Evolutionary conservation across 768 basidiomycete species (phyloP).

Genomic region (Leccinum variicolor): DNA sequence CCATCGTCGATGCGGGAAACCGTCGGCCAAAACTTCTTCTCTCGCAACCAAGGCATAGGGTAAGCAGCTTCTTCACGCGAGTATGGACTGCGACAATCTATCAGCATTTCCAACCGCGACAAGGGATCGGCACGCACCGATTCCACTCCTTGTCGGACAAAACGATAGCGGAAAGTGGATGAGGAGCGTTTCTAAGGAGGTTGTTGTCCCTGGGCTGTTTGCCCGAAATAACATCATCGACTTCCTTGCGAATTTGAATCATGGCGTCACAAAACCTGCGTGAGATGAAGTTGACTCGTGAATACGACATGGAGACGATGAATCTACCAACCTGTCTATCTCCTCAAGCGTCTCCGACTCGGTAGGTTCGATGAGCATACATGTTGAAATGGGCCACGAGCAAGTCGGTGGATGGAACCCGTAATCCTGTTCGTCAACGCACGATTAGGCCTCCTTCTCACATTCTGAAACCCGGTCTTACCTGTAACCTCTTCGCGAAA

Average conservation of each 20-base stretch:
- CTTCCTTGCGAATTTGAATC: conserved; percentile 93
- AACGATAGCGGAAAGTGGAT: conserved; percentile 73
- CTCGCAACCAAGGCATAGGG: conserved; percentile 75
- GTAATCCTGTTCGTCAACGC: conserved; percentile 55
- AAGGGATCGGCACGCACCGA: conserved; percentile 44
- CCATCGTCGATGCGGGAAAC: conserved; percentile 92
- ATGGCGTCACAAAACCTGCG: conserved; percentile 95
- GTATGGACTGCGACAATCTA: conserved; percentile 62
- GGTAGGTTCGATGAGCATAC: conserved; percentile 97
- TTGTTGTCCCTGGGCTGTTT: conserved; percentile 92
- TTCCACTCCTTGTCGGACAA: conserved; percentile 83
- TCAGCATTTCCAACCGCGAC: conserved; percentile 4
- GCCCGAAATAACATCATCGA: conserved; percentile 80
- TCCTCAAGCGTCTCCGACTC: conserved; percentile 94
- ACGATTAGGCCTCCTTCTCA: background rate
- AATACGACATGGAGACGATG: background rate
- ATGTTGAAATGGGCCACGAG: conserved; percentile 96
- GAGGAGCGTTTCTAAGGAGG: conserved; percentile 90
- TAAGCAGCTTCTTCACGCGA: conserved; percentile 88
- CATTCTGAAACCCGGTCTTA: conserved; percentile 24
- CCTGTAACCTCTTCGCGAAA: conserved; percentile 95
- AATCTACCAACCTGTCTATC: conserved; percentile 64
- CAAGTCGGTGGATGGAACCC: conserved; percentile 97
- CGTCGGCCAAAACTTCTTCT: conserved; percentile 97
- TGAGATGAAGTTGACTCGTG: background rate